These are phyloP conservation scores for Limtongia smithiae DNA, from an alignment of 805 yeast genomes.

Conservation along the genomic window DNA sequence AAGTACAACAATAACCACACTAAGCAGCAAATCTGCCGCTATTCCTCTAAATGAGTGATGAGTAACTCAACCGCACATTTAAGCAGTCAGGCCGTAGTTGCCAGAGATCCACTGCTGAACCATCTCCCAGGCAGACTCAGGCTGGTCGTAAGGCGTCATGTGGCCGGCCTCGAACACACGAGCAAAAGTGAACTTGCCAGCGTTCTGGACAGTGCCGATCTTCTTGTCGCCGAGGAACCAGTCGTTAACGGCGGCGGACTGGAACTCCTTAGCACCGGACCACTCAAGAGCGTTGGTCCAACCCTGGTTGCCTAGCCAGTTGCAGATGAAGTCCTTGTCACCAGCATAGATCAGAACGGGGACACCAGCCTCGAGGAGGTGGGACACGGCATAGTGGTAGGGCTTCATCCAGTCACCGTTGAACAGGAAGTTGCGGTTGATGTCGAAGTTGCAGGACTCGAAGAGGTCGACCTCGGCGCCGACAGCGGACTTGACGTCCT, in stretches of 20 bases:
- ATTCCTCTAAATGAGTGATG: too few species aligned
- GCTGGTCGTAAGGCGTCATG: conserved; percentile 93
- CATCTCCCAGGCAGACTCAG: conserved; percentile 72
- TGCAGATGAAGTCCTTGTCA: conserved; percentile 93
- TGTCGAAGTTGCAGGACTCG: conserved; percentile 72
- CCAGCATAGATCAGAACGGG: conserved; percentile 93
- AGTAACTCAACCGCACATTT: too few species aligned
- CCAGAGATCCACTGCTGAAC: conserved; percentile 82
- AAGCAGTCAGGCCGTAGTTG: conserved; percentile 40
- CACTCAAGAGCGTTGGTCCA: conserved; percentile 78
- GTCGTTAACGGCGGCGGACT: conserved; percentile 37
- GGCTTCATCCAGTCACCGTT: conserved; percentile 94
- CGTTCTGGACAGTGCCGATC: conserved; percentile 74
- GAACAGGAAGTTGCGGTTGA: conserved; percentile 74
- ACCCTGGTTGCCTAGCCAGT: conserved; percentile 91
- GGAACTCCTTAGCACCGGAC: conserved; percentile 55
- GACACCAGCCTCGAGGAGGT: conserved; percentile 63
- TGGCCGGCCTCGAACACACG: conserved; percentile 90
- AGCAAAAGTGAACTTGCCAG: conserved; percentile 70
- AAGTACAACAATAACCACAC: too few species aligned
- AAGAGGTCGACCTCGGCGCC: conserved; percentile 87
- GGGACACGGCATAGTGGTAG: conserved; percentile 62
- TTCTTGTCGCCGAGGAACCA: conserved; percentile 45
- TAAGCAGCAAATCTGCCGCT: too few species aligned
- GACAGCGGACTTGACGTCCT: conserved; percentile 70